Evolutionary conservation across 129 eudicot genomes (phyloP).

Genomic region (Lonicera japonica): DNA sequence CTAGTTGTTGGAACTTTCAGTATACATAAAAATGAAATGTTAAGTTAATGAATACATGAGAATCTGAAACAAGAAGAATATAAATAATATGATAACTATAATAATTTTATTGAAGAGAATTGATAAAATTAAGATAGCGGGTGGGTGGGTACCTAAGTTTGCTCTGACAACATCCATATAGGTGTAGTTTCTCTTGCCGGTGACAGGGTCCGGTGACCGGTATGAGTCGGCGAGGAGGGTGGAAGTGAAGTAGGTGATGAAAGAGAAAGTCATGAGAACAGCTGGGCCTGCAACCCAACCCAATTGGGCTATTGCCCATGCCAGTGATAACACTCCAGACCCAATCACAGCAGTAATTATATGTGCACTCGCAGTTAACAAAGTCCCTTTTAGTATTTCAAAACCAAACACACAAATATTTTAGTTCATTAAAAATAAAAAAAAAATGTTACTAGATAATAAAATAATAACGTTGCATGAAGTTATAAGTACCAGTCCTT

Average conservation of each 20-base stretch:
- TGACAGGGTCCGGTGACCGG: slow-evolving; percentile 60
- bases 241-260: slow-evolving; percentile 79
- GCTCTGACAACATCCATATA: slow-evolving; percentile 77
- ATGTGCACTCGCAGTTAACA: slow-evolving; percentile 79
- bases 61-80: no score
- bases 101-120: not conserved
- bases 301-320: slow-evolving; percentile 89
- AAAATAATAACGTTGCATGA: not conserved
- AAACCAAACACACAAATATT: not conserved
- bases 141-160: slow-evolving; percentile 46
- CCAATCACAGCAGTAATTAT: slow-evolving; percentile 94
- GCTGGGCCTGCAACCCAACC: slow-evolving; percentile 89
- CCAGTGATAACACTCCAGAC: slow-evolving; percentile 79
- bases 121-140: not conserved
- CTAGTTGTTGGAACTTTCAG: no score
- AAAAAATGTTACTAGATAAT: no score
- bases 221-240: slow-evolving; percentile 70
- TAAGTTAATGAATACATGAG: no score
- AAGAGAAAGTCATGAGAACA: slow-evolving; percentile 57
- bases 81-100: no score
- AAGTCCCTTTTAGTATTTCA: no score
- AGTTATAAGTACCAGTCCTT: slow-evolving; percentile 49
- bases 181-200: slow-evolving; percentile 73
- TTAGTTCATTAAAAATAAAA: not conserved
- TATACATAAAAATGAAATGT: no score